Conservation (phyloP, 495 filamentous ascomycete species). For the Neurospora tetraspora region DNA sequence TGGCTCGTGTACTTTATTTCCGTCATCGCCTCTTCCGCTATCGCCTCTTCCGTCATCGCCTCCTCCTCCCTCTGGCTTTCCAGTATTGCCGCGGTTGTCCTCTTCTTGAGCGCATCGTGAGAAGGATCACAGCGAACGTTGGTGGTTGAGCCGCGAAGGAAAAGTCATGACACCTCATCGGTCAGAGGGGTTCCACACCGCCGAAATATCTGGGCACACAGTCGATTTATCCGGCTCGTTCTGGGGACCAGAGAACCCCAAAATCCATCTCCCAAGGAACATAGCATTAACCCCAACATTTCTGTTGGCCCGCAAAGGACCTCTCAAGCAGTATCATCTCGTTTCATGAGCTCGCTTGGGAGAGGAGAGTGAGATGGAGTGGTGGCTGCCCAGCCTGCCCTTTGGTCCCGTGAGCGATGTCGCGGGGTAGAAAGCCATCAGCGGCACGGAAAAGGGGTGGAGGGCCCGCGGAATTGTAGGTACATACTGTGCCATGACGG, state of each 20-base stretch:
- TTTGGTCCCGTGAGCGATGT: background rate
- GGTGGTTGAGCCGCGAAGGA: no score
- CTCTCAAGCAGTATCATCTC: background rate
- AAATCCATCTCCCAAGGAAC: background rate
- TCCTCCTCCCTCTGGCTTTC: no score
- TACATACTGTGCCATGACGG: background rate
- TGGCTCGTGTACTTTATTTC: no score
- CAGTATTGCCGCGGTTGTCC: no score
- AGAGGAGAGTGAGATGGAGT: background rate
- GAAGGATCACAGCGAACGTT: no score
- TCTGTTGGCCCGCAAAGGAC: background rate
- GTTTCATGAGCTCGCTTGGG: background rate
- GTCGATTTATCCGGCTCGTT: background rate
- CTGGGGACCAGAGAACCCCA: background rate
- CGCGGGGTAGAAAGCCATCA: background rate
- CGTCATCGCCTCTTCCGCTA: no score
- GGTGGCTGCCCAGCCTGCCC: background rate
- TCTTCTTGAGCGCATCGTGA: no score
- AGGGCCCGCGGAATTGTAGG: background rate
- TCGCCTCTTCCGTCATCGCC: no score
- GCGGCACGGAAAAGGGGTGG: background rate
- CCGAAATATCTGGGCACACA: no score
- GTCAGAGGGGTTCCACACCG: no score
- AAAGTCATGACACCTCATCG: no score
- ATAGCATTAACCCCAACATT: no score